Evolutionary conservation across 257 asterid genomes (phyloP).

Genomic region (Capsicum baccatum): DNA sequence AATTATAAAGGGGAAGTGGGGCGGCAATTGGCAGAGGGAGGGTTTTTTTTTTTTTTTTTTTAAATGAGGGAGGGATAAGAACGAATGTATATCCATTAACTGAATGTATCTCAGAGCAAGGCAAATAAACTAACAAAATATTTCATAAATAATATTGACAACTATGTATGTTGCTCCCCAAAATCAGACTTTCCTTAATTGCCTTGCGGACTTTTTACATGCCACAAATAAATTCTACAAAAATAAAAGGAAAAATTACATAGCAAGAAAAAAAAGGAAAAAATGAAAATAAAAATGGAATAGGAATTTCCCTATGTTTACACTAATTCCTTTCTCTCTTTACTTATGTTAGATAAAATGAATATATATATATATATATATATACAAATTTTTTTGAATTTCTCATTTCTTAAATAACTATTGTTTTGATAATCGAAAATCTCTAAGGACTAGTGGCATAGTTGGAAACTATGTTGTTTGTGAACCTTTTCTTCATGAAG

Average conservation of each 20-base stretch:
- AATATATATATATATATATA: slow-evolving; percentile 26
- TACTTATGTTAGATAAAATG: slow-evolving; percentile 13
- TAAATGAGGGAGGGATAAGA: slow-evolving; percentile 11
- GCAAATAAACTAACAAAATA: not conserved
- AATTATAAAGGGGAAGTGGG: not conserved
- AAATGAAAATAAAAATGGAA: not conserved
- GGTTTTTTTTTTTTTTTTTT: not conserved
- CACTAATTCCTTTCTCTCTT: slow-evolving; percentile 24
- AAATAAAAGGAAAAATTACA: not conserved
- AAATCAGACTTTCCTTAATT: slow-evolving; percentile 25
- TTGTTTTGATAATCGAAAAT: not conserved
- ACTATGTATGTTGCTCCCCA: not conserved
- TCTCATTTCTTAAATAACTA: not conserved
- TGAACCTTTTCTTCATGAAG: not conserved
- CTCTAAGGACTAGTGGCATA: not conserved
- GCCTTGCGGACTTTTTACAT: slow-evolving; percentile 50
- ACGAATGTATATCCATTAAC: not conserved
- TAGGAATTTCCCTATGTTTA: not conserved
- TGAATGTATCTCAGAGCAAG: slow-evolving; percentile 26
- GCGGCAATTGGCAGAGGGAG: slow-evolving; percentile 16
- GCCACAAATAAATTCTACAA: slow-evolving; percentile 21
- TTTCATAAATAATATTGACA: not conserved
- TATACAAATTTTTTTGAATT: slow-evolving; percentile 22
- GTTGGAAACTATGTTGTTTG: not conserved
- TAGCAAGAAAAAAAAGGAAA: not conserved